phyloP scores from a whole-genome alignment of 2,329 filamentous ascomycete genomes.

The Lasiodiplodia theobromae region DNA sequence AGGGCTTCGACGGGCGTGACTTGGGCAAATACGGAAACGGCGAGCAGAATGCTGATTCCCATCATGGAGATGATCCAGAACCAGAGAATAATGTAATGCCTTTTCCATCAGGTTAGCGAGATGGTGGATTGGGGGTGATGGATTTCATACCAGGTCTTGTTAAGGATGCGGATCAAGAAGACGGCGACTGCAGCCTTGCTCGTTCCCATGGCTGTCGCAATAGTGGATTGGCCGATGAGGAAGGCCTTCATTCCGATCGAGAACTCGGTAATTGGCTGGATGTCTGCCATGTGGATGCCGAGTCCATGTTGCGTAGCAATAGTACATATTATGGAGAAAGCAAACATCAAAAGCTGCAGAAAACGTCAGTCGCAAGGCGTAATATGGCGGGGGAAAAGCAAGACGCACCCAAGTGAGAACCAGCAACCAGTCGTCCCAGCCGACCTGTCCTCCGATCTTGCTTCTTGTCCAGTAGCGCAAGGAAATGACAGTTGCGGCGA shows the following conservation, averaged over 20 bases:
- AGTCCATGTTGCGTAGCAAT: constrained; percentile 3
- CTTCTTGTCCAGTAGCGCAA: constrained; percentile 13
- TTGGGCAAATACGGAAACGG: constrained; percentile 6
- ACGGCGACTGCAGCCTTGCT: constrained; percentile 19
- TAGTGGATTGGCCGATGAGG: constrained; percentile 17
- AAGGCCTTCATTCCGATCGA: constrained; percentile 9
- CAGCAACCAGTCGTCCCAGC: constrained; percentile 23
- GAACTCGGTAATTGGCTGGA: neutral
- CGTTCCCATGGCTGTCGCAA: constrained; percentile 6
- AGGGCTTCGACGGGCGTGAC: constrained; percentile 5
- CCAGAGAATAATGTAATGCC: constrained; percentile 14
- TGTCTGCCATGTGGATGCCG: constrained; percentile 7
- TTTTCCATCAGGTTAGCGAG: neutral
- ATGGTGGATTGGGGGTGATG: neutral
- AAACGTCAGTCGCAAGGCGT: neutral
- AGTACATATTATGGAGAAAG: constrained; percentile 16
- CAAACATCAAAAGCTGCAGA: neutral
- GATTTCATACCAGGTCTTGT: constrained; percentile 9
- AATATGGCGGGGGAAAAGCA: no score
- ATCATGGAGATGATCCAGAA: constrained; percentile 14
- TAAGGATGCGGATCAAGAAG: constrained; percentile 18
- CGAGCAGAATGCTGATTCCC: constrained; percentile 7
- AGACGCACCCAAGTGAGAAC: constrained; percentile 11
- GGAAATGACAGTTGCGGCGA: constrained; percentile 2
- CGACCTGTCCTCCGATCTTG: constrained; percentile 12